Evolutionary conservation across 192 early-diverging fungal species (phyloP), one percentile per base, ranked within the genome.

Genomic region (Geranomyces michiganensis): DNA sequence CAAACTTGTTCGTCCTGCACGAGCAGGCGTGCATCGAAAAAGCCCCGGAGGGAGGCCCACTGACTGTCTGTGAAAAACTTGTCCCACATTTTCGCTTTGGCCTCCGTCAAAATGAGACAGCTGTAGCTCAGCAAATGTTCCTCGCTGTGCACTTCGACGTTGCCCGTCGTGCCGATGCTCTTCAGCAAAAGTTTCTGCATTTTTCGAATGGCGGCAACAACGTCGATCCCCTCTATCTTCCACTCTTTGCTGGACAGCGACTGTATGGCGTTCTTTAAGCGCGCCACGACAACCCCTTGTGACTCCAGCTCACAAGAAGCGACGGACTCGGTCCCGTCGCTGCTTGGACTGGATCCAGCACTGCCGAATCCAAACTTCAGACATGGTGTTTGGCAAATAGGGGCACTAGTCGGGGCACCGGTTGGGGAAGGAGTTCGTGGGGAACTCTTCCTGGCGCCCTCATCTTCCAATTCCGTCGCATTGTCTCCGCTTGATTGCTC

Each of bases 1-100:
- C n/a, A n/a, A n/a, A n/a, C n/a, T n/a, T n/a, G n/a, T n/a, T n/a
- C n/a, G n/a, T n/a, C n/a, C n/a, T n/a, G n/a, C n/a, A n/a, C n/a
- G n/a, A n/a, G n/a, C n/a, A n/a, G n/a, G n/a, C n/a, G n/a, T n/a
- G n/a, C n/a, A n/a, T n/a, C n/a, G n/a, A n/a, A n/a, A n/a, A n/a
- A n/a, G n/a, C n/a, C n/a, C n/a, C n/a, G n/a, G n/a, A n/a, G 46
- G 12, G 46, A 47, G 46, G 46, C 46, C 46, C 46, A 47, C 46
- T 47, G 12, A 10, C 19, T 47, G 46, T 47, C 19, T 10, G 12
- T 47, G 46, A 47, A 47, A 19, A 19, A 10, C 19, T 47, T 47
- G 46, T 47, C 46, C 46, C 46, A 47, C 46, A 47, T 14, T 47
- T 47, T 19, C 12, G 46, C 46, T 19, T 47, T 47, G 10, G 46